These are phyloP conservation scores for Nothophaeocryptopus gaeumannii DNA, from an alignment of 2,329 filamentous ascomycete genomes.

Conservation along the genomic window DNA sequence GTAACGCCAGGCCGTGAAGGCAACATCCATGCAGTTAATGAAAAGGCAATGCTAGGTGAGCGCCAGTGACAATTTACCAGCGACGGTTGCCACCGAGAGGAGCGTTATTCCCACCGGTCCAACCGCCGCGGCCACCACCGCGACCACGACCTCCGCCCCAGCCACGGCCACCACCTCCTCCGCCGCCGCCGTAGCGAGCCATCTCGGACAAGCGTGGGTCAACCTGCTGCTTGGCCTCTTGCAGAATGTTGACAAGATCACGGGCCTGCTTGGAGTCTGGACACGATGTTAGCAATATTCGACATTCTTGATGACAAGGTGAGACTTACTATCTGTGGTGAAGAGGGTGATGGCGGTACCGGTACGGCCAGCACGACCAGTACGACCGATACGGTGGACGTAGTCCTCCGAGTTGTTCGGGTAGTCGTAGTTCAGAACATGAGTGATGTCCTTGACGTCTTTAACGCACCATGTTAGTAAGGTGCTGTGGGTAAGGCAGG, in stretches of 20 bases:
- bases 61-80: conserved; percentile 45
- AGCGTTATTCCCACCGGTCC: conserved; percentile 58
- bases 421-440: conserved; percentile 99
- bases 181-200: conserved; percentile 85
- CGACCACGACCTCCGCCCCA: conserved; percentile 45
- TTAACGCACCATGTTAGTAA: conserved; percentile 55
- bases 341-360: conserved; percentile 98
- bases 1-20: conserved; percentile 22
- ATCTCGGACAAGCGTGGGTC: conserved; percentile 95
- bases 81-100: conserved; percentile 55
- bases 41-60: not conserved
- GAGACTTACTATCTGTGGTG: conserved; percentile 92
- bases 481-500: conserved; percentile 19
- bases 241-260: conserved; percentile 88
- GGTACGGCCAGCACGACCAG: conserved; percentile 73
- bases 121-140: conserved; percentile 39
- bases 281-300: conserved; percentile 33
- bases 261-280: conserved; percentile 67
- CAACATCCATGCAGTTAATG: conserved; percentile 16
- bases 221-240: conserved; percentile 96
- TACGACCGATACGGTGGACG: conserved; percentile 67
- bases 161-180: conserved; percentile 64
- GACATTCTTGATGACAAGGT: conserved; percentile 3
- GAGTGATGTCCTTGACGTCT: conserved; percentile 99
- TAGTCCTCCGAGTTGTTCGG: conserved; percentile 83